phyloP scores from a whole-genome alignment of 2,329 filamentous ascomycete genomes.

The Aspergillus oerlinghausenensis region DNA sequence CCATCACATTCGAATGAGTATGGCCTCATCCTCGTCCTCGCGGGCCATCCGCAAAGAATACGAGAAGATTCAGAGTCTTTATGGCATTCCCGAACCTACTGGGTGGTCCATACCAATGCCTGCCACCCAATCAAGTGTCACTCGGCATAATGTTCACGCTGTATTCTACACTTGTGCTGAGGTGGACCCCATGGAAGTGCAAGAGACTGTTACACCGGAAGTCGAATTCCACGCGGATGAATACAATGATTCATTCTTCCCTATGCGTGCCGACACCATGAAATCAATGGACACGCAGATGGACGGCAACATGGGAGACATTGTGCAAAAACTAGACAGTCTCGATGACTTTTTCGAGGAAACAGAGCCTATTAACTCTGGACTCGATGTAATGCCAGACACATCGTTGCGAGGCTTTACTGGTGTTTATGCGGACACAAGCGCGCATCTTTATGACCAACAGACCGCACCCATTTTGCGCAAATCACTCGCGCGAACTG shows the following conservation, averaged over 20 bases:
- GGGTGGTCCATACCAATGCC: conserved; percentile 96
- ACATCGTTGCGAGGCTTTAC: conserved; percentile 47
- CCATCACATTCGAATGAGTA: conserved; percentile 95
- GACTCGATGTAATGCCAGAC: conserved; percentile 36
- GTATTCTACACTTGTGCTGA: conserved; percentile 92
- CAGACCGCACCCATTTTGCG: conserved; percentile 87
- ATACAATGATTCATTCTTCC: conserved; percentile 71
- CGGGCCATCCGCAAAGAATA: conserved; percentile 88
- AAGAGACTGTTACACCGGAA: conserved; percentile 68
- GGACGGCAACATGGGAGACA: conserved; percentile 69
- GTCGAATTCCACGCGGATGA: conserved; percentile 92
- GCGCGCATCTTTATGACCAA: conserved; percentile 84
- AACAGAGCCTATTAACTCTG: conserved; percentile 55
- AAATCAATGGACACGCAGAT: conserved; percentile 69
- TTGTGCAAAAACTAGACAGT: conserved; percentile 74
- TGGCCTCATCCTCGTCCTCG: conserved; percentile 77
- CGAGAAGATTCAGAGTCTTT: conserved; percentile 86
- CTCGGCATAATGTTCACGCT: conserved; percentile 87
- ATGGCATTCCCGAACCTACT: conserved; percentile 91
- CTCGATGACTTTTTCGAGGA: conserved; percentile 80
- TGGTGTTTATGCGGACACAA: conserved; percentile 64
- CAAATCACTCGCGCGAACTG: conserved; percentile 69
- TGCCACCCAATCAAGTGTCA: conserved; percentile 80
- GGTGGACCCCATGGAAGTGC: conserved; percentile 55
- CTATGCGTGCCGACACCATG: conserved; percentile 84